These are phyloP conservation scores for Ziziphus jujuba DNA, from an alignment of 306 rosid species.

Conservation along the genomic window DNA sequence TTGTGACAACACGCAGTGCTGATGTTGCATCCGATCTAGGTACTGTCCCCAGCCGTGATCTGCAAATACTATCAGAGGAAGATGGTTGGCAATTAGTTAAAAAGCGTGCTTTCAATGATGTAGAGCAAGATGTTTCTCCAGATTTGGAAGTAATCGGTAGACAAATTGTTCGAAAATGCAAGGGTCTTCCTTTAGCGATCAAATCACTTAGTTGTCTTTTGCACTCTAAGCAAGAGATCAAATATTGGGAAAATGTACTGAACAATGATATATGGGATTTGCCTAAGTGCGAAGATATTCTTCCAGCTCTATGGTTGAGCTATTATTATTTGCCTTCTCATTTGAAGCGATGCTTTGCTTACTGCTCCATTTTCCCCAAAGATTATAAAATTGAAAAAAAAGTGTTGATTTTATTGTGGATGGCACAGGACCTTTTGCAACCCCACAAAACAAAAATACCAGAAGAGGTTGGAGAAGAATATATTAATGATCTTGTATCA, in stretches of 20 bases:
- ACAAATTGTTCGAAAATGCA: slow-evolving; percentile 21
- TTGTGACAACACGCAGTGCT: slow-evolving; percentile 15
- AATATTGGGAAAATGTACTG: background rate
- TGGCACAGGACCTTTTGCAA: slow-evolving; percentile 34
- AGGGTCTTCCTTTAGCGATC: slow-evolving; percentile 21
- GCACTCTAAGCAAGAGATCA: background rate
- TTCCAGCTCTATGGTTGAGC: slow-evolving; percentile 19
- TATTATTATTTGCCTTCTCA: slow-evolving; percentile 11
- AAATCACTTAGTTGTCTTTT: slow-evolving; percentile 1
- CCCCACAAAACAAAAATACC: background rate
- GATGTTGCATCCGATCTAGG: background rate
- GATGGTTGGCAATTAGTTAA: slow-evolving; percentile 4
- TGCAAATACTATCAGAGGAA: background rate
- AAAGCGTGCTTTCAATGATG: background rate
- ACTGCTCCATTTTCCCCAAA: slow-evolving; percentile 26
- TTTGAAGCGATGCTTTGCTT: slow-evolving; percentile 23
- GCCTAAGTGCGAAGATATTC: background rate
- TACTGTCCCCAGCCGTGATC: background rate
- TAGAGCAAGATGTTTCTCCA: background rate
- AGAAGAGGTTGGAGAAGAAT: slow-evolving; percentile 24
- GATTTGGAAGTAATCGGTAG: slow-evolving; percentile 12
- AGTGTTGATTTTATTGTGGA: slow-evolving; percentile 32
- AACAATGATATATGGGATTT: background rate
- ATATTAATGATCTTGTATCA: slow-evolving; percentile 25
- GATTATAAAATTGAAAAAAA: slow-evolving; percentile 9